A percentile compares a stretch with the other conserved stretches of the same genome.
Evolutionary conservation across 23 red algal genomes (phyloP).

Genomic region (Gracilaria gracilis): DNA sequence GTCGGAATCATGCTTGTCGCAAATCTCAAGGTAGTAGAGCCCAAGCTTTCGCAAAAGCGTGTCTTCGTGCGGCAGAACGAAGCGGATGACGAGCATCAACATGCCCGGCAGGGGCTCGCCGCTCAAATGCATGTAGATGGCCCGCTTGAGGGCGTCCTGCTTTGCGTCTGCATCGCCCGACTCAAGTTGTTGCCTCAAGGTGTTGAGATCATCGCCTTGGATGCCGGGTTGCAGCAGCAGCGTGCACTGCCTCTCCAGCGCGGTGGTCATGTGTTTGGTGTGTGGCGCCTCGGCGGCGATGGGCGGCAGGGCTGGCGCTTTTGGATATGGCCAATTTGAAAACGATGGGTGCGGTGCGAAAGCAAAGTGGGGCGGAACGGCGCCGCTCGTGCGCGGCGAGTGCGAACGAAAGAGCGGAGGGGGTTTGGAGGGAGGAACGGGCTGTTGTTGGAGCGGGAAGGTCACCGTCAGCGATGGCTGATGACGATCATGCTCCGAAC

Average conservation of each 20-base stretch:
- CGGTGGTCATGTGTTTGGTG: constrained; percentile 81
- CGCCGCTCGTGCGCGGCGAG: not conserved
- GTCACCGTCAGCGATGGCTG: constrained; percentile 23
- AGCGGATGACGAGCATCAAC: constrained; percentile 99
- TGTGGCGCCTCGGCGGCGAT: not conserved
- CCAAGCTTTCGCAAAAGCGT: constrained; percentile 96
- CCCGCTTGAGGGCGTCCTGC: constrained; percentile 79
- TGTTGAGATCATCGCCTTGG: constrained; percentile 68
- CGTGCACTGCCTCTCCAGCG: constrained; percentile 97
- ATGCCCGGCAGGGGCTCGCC: constrained; percentile 92
- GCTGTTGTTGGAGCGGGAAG: not conserved
- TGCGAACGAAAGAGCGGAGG: not conserved
- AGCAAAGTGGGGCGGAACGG: not conserved
- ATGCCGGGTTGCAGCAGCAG: constrained; percentile 85
- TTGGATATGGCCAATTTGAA: not conserved
- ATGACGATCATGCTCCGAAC: not conserved
- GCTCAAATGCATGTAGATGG: constrained; percentile 91
- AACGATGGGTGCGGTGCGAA: not conserved
- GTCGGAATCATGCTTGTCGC: constrained; percentile 86
- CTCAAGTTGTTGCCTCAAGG: constrained; percentile 86
- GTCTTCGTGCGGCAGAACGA: constrained; percentile 93
- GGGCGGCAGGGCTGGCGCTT: not conserved
- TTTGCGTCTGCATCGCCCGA: constrained; percentile 78
- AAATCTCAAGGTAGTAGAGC: constrained; percentile 92
- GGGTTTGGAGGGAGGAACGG: not conserved